Evolutionary conservation across 352 stramenopile species (phyloP).

Genomic region (Pythium volutum): DNA sequence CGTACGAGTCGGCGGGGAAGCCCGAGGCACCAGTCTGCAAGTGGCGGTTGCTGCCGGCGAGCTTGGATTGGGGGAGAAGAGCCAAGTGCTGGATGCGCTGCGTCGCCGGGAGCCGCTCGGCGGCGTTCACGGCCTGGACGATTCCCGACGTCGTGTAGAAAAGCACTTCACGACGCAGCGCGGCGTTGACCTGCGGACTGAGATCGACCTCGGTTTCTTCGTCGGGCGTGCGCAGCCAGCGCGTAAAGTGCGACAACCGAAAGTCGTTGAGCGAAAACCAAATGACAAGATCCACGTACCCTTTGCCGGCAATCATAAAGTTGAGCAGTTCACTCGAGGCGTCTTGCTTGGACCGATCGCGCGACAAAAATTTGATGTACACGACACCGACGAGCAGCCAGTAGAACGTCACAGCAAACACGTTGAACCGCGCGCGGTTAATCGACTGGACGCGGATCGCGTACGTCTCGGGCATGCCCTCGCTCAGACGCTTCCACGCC

Average conservation of each 20-base stretch:
- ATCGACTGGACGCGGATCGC: conserved; percentile 83
- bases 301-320: conserved; percentile 85
- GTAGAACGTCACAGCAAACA: conserved; percentile 87
- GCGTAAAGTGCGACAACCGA: conserved; percentile 71
- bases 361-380: conserved; percentile 76
- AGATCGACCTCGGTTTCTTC: conserved; percentile 78
- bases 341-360: conserved; percentile 51
- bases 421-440: conserved; percentile 85
- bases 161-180: conserved; percentile 82
- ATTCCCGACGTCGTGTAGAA: conserved; percentile 91
- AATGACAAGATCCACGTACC: conserved; percentile 87
- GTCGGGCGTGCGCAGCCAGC: conserved; percentile 47
- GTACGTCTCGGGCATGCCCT: conserved; percentile 87
- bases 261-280: conserved; percentile 89
- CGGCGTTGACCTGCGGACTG: conserved; percentile 87
- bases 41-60: conserved; percentile 14
- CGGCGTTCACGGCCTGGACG: conserved; percentile 81
- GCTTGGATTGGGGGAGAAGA: conserved; percentile 73
- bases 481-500: conserved; percentile 82
- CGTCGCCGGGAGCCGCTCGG: conserved; percentile 64
- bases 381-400: conserved; percentile 79
- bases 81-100: conserved; percentile 83
- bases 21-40: conserved; percentile 6
- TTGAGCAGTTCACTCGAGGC: conserved; percentile 75
- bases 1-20: conserved; percentile 34